These are phyloP conservation scores for Capsicum pubescens DNA, from an alignment of 257 asterid genomes.

Conservation along the genomic window DNA sequence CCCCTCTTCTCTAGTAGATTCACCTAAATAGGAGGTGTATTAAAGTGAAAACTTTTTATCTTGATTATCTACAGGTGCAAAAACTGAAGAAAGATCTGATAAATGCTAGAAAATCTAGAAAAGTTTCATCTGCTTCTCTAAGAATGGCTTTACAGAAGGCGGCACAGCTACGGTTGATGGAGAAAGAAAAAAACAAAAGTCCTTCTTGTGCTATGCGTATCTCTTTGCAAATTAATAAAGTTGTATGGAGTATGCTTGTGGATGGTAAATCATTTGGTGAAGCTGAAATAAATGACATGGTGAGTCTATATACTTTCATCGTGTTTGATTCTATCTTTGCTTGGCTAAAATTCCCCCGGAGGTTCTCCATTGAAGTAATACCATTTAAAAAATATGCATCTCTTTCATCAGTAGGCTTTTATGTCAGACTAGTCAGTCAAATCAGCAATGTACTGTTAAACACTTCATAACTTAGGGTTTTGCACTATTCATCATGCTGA, in stretches of 20 bases:
- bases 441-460: neutral
- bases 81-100: conserved; percentile 81
- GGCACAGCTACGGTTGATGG: conserved; percentile 90
- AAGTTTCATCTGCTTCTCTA: conserved; percentile 86
- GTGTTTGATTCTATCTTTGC: neutral
- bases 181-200: conserved; percentile 94
- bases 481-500: neutral
- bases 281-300: conserved; percentile 99
- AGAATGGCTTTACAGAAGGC: conserved; percentile 96
- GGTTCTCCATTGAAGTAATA: neutral
- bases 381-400: neutral
- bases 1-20: neutral
- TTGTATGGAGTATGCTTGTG: conserved; percentile 96
- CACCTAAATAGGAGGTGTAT: neutral
- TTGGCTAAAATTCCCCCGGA: neutral
- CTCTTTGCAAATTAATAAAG: conserved; percentile 86
- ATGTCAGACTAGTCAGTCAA: conserved; percentile 21
- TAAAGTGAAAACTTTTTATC: neutral
- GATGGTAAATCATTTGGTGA: conserved; percentile 99
- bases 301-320: conserved; percentile 43
- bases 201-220: conserved; percentile 99
- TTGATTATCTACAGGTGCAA: conserved; percentile 60
- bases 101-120: conserved; percentile 77
- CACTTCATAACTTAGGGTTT: neutral
- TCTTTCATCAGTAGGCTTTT: conserved; percentile 22